Evolutionary conservation across 495 filamentous ascomycete species (phyloP).

Genomic region (Entonaema liquescens): DNA sequence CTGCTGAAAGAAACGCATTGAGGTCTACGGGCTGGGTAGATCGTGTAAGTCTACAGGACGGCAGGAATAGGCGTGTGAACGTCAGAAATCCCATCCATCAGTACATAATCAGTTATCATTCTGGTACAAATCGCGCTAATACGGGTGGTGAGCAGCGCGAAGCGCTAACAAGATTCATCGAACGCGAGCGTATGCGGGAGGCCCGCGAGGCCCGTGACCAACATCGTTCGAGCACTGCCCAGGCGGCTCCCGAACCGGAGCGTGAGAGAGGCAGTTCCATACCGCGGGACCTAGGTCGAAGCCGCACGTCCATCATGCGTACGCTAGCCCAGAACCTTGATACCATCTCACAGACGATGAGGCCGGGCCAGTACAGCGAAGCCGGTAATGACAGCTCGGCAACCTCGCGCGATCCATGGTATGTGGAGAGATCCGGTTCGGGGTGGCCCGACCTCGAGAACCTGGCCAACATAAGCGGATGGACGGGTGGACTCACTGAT

Average conservation of each 20-base stretch:
- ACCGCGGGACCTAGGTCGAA: slow-evolving; percentile 30
- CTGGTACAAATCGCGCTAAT: slow-evolving; percentile 3
- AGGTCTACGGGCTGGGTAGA: slow-evolving; percentile 40
- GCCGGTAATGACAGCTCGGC: slow-evolving; percentile 1
- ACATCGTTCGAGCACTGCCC: slow-evolving; percentile 25
- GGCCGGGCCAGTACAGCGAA: slow-evolving; percentile 22
- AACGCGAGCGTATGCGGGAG: slow-evolving; percentile 39
- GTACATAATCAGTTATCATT: neutral
- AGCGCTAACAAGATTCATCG: slow-evolving; percentile 39
- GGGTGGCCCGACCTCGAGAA: slow-evolving; percentile 48
- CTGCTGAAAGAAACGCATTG: slow-evolving; percentile 26
- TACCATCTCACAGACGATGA: slow-evolving; percentile 23
- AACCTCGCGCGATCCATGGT: slow-evolving; percentile 33
- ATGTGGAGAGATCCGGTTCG: slow-evolving; percentile 26
- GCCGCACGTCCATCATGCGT: slow-evolving; percentile 38
- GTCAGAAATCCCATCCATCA: neutral
- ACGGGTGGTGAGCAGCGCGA: slow-evolving; percentile 32
- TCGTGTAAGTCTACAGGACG: slow-evolving; percentile 36
- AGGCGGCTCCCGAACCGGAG: slow-evolving; percentile 39
- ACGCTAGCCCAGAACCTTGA: slow-evolving; percentile 39
- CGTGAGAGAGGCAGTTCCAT: slow-evolving; percentile 40
- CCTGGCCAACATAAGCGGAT: slow-evolving; percentile 44
- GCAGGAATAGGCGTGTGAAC: neutral
- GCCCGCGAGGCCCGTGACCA: slow-evolving; percentile 36
- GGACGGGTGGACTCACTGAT: slow-evolving; percentile 22